Base-by-base conservation (phyloP, 306 rosid species). In the Hippophae rhamnoides region DNA sequence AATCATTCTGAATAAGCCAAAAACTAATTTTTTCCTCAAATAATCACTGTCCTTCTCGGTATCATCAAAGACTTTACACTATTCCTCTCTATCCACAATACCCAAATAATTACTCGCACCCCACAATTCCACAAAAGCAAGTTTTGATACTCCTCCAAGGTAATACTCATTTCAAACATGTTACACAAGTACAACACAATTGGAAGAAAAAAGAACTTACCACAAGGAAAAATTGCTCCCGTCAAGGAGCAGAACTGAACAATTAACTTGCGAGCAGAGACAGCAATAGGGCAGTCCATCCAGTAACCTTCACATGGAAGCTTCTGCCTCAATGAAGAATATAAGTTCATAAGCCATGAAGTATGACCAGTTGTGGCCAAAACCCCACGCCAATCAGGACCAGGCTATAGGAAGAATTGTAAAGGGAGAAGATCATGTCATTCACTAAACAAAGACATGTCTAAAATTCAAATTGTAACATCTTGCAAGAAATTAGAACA, bases 241-340 rank as follows among this genome's bases (percentile, higher is more conserved):
- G 89, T 77, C 69, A 92, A 72, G 44, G 93, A 87, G 82, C 92
- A 87, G 75, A 85, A 76, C 70, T 92, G 98, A 43, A 92, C 84
- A 62, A 87, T 82, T 66, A 90, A 81, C 84, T 87, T 90, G 66
- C 98, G 81, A 54, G 95, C 92, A 70, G 89, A 78, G 62, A 83
- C 80, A 10, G 96, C 95, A 71, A 90, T 71, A 66, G 95, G 96
- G 76, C 96, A 85, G 68, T 90, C 96, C 59, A 79, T 82, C 98
- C 98, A 85, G 78, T 79, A 88, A 56, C 86, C 96, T 81, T 87
- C 86, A 63, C 72, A 49, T 62, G 85, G 71, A 81, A 87, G 85
- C 75, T 87, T 87, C 62, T 68, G 92, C 72, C 95, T 80, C 65
- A 87, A 65, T 58, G 95, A 83, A 8, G 86, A 76, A 80, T 90